phyloP scores from a whole-genome alignment of 106 monocot genomes.

The Dendrobium catenatum region DNA sequence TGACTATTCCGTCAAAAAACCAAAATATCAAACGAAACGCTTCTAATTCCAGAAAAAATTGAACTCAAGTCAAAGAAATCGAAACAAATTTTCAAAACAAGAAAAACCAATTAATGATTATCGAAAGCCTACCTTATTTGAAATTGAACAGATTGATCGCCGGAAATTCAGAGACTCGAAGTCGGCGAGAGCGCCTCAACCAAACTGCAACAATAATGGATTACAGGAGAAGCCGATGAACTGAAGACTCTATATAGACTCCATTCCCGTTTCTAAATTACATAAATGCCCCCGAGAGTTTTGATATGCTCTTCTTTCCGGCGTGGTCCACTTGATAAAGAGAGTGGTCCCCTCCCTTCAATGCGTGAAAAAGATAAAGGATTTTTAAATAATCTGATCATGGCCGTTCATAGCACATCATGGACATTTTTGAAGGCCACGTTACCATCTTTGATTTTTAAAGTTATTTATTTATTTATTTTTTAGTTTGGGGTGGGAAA shows the following conservation, averaged over 20 bases:
- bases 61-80: neutral
- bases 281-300: conserved; percentile 3
- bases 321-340: neutral
- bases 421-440: neutral
- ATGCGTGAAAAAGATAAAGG: neutral
- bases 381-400: neutral
- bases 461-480: neutral
- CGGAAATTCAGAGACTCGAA: neutral
- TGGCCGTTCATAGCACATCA: neutral
- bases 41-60: neutral
- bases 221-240: neutral
- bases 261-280: conserved; percentile 4
- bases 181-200: neutral
- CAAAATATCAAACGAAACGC: neutral
- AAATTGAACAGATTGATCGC: neutral
- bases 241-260: conserved; percentile 6
- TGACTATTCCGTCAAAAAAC: neutral
- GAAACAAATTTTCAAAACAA: neutral
- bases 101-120: neutral
- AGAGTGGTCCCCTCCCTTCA: neutral
- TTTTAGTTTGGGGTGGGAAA: neutral
- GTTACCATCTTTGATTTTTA: neutral
- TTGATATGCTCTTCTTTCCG: neutral
- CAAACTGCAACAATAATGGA: neutral
- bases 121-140: neutral